Percentiles rank a stretch among this genome's conserved stretches.
Evolutionary conservation across 352 stramenopile genomes (phyloP).

Genomic region (Pythium rhizo-oryzae): DNA sequence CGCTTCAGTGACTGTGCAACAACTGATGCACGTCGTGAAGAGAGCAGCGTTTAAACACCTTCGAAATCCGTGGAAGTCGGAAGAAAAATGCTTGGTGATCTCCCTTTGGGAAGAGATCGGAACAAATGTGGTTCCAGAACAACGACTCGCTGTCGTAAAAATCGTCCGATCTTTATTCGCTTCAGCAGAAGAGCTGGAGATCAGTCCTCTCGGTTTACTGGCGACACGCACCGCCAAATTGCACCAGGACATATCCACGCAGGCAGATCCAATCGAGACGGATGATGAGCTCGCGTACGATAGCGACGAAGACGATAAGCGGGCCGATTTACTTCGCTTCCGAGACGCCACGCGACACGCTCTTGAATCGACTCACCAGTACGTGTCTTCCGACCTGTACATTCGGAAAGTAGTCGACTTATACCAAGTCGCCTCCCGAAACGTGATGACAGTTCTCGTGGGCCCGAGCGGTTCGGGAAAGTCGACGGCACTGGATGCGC

Average conservation of each 20-base stretch:
- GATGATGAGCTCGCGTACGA: constrained; percentile 33
- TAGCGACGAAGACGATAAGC: constrained; percentile 47
- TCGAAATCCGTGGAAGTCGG: constrained; percentile 29
- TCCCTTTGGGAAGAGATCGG: constrained; percentile 57
- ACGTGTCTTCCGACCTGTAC: constrained; percentile 35
- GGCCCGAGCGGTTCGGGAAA: constrained; percentile 59
- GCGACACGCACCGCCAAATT: constrained; percentile 6
- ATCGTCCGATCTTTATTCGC: constrained; percentile 44
- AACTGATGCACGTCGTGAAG: constrained; percentile 35
- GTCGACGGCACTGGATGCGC: constrained; percentile 53
- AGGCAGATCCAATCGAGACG: not conserved
- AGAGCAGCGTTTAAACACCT: constrained; percentile 15
- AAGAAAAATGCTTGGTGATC: constrained; percentile 48
- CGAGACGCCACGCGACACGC: constrained; percentile 7
- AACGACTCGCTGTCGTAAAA: constrained; percentile 48
- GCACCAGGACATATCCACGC: not conserved
- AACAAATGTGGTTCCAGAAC: constrained; percentile 44
- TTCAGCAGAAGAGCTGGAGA: constrained; percentile 38
- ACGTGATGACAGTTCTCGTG: constrained; percentile 49
- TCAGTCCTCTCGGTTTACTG: constrained; percentile 32
- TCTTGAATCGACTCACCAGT: constrained; percentile 11
- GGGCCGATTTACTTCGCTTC: constrained; percentile 28
- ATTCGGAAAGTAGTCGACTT: constrained; percentile 62
- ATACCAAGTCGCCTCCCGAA: constrained; percentile 46
- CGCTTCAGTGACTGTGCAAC: constrained; percentile 25